Conservation (phyloP, 2,329 filamentous ascomycete species). For the Drechmeria coniospora region DNA sequence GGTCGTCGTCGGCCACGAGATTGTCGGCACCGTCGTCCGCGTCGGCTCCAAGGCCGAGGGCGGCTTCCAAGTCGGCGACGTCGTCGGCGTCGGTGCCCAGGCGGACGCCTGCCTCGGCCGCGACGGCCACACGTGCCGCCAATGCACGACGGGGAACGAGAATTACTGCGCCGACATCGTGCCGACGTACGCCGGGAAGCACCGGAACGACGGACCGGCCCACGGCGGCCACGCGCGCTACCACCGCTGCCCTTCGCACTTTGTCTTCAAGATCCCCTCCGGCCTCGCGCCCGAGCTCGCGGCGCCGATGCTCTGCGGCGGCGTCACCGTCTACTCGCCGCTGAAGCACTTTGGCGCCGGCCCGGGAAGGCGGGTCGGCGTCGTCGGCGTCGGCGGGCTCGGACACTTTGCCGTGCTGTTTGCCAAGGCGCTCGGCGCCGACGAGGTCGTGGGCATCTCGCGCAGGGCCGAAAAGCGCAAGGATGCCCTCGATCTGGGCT, state of each 20-base stretch:
- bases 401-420: constrained; percentile 56
- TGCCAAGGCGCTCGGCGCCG: constrained; percentile 50
- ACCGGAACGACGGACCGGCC: constrained; percentile 12
- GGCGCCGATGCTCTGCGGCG: constrained; percentile 56
- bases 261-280: constrained; percentile 33
- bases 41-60: constrained; percentile 31
- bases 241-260: constrained; percentile 23
- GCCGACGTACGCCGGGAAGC: constrained; percentile 34
- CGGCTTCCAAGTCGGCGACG: constrained; percentile 42
- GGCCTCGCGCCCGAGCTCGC: constrained; percentile 23
- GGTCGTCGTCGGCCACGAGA: constrained; percentile 49
- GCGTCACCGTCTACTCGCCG: constrained; percentile 52
- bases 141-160: constrained; percentile 24
- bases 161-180: constrained; percentile 26
- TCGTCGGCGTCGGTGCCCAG: constrained; percentile 49
- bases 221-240: constrained; percentile 34
- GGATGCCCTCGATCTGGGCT: constrained; percentile 41
- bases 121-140: constrained; percentile 19
- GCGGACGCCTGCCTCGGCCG: constrained; percentile 34
- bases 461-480: constrained; percentile 34
- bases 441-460: constrained; percentile 45
- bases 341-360: constrained; percentile 47
- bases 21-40: constrained; percentile 42
- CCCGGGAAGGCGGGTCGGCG: constrained; percentile 49
- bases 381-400: constrained; percentile 52